Evolutionary conservation across 495 filamentous ascomycete genomes (phyloP).

Genomic region (Parathielavia hyrcaniae): DNA sequence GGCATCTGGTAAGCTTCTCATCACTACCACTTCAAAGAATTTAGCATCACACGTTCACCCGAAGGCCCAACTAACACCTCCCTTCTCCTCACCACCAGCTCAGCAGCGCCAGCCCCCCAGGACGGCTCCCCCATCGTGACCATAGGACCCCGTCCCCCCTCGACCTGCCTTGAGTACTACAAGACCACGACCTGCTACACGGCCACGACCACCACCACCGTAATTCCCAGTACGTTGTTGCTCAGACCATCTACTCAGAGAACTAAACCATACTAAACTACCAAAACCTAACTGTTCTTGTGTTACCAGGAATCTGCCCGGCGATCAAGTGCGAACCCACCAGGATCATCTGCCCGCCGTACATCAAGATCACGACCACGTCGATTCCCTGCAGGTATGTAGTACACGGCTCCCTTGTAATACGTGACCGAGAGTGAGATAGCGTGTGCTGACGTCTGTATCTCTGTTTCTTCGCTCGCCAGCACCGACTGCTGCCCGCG

Average conservation of each 20-base stretch:
- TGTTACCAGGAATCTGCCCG: conserved; percentile 8
- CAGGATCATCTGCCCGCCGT: conserved; percentile 22
- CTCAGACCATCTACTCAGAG: too few relatives aligned
- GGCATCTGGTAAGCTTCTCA: conserved; percentile 4
- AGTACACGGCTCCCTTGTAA: too few relatives aligned
- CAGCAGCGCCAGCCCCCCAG: conserved; percentile 1
- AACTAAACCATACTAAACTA: too few relatives aligned
- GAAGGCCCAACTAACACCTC: neutral
- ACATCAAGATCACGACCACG: conserved; percentile 28
- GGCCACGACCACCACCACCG: conserved; percentile 10
- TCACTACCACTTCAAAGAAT: neutral
- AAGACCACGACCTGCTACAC: conserved; percentile 22
- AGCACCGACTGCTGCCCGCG: conserved; percentile 39
- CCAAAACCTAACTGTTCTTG: neutral
- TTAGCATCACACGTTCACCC: neutral
- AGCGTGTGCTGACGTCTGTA: too few relatives aligned
- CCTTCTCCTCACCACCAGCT: neutral
- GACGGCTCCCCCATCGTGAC: neutral
- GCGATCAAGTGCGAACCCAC: conserved; percentile 4
- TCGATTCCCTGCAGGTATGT: conserved; percentile 33
- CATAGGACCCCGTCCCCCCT: neutral
- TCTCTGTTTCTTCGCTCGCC: neutral
- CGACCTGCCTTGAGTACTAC: neutral
- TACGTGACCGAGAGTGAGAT: too few relatives aligned
- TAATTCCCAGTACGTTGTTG: conserved; percentile 6